Evolutionary conservation across 2,329 filamentous ascomycete genomes (phyloP).

Genomic region (Clarireedia homoeocarpa): DNA sequence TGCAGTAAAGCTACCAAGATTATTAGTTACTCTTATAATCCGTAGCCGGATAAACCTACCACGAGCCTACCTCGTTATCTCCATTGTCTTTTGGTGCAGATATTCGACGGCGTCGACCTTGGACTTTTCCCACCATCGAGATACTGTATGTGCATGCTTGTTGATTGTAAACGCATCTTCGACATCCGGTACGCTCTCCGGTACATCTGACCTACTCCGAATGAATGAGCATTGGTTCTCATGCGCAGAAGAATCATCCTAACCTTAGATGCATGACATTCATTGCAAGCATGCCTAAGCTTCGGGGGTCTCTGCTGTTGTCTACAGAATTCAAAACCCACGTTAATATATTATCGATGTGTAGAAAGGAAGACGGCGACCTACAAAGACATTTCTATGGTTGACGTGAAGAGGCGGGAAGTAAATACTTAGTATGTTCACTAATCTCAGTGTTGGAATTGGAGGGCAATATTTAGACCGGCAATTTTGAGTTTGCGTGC

Average conservation of each 20-base stretch:
- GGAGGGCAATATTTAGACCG: too few relatives aligned
- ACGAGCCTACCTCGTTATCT: background rate
- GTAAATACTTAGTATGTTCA: too few relatives aligned
- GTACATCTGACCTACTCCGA: slow-evolving; percentile 3
- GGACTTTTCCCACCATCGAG: slow-evolving; percentile 7
- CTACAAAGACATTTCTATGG: too few relatives aligned
- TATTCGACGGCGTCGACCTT: background rate
- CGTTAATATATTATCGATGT: background rate
- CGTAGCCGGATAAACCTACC: background rate
- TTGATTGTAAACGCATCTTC: slow-evolving; percentile 1
- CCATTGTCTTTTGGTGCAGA: background rate
- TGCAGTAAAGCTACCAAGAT: too few relatives aligned
- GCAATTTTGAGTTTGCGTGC: too few relatives aligned
- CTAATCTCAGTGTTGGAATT: too few relatives aligned
- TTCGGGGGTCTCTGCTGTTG: slow-evolving; percentile 1
- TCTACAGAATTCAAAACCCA: background rate
- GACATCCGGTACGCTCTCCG: slow-evolving; percentile 5
- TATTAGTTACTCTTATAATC: too few relatives aligned
- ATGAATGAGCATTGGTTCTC: background rate
- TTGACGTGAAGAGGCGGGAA: too few relatives aligned
- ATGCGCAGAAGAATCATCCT: background rate
- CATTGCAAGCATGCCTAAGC: slow-evolving; percentile 7
- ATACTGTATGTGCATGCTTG: slow-evolving; percentile 5
- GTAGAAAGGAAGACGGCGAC: background rate
- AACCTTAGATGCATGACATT: slow-evolving; percentile 7